Evolutionary conservation across 2,329 filamentous ascomycete genomes (phyloP).

Genomic region (Monosporascus sp.): DNA sequence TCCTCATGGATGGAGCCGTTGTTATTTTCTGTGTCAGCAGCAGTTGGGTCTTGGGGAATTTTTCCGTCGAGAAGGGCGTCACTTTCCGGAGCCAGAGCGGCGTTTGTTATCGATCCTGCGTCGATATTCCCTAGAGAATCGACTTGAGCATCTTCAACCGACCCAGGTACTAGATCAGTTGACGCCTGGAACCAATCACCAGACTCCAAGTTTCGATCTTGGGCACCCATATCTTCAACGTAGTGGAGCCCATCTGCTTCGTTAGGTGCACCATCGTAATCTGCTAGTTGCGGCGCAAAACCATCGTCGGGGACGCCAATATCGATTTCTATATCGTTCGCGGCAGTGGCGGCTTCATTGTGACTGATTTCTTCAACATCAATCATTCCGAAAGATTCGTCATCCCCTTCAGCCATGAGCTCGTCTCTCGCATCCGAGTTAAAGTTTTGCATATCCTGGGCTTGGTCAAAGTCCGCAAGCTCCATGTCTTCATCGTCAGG

Average conservation of each 20-base stretch:
- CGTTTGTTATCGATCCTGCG: slow-evolving; percentile 1
- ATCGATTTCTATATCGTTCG: slow-evolving; percentile 27
- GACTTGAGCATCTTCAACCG: slow-evolving; percentile 2
- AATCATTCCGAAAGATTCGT: slow-evolving; percentile 28
- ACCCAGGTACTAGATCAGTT: slow-evolving; percentile 4
- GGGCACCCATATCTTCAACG: slow-evolving; percentile 10
- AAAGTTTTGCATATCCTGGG: slow-evolving; percentile 23
- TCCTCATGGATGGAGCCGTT: background rate
- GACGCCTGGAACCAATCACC: slow-evolving; percentile 13
- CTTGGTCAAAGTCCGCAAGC: slow-evolving; percentile 25
- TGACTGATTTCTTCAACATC: slow-evolving; percentile 25
- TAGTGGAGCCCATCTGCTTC: slow-evolving; percentile 19
- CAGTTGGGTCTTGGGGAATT: background rate
- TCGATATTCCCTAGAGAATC: slow-evolving; percentile 4
- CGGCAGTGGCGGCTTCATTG: slow-evolving; percentile 13
- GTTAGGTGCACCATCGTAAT: slow-evolving; percentile 8
- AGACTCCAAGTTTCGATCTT: slow-evolving; percentile 7
- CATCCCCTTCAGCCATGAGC: slow-evolving; percentile 28
- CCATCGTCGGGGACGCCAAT: slow-evolving; percentile 21
- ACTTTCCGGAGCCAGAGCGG: slow-evolving; percentile 3
- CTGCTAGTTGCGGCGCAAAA: slow-evolving; percentile 19
- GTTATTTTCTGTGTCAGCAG: background rate
- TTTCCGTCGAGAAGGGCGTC: background rate
- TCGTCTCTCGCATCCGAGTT: slow-evolving; percentile 28
- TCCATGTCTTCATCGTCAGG: slow-evolving; percentile 28